Conservation (phyloP, 805 yeast genomes). For the Myxozyma neglecta region DNA sequence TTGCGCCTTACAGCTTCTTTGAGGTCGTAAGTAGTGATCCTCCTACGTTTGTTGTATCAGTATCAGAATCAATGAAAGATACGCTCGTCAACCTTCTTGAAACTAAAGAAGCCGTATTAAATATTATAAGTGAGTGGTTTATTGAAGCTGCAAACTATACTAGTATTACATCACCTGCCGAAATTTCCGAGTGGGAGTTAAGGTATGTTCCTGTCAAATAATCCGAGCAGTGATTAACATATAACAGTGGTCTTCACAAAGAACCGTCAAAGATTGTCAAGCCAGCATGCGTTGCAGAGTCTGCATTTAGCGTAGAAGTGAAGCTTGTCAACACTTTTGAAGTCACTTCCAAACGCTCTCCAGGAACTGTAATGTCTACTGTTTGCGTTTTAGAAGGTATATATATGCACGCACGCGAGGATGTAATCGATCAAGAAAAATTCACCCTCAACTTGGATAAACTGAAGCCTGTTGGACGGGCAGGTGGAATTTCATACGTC, state of each 20-base stretch:
- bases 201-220: background rate
- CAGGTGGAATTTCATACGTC: constrained; percentile 54
- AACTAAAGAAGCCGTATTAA: constrained; percentile 56
- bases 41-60: constrained; percentile 55
- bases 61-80: constrained; percentile 51
- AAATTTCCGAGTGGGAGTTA: constrained; percentile 54
- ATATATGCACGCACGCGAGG: constrained; percentile 58
- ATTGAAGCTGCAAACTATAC: constrained; percentile 61
- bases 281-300: constrained; percentile 60
- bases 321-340: constrained; percentile 49
- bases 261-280: constrained; percentile 52
- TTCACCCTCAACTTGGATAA: constrained; percentile 48
- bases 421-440: constrained; percentile 47
- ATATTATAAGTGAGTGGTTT: constrained; percentile 62
- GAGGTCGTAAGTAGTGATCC: constrained; percentile 53
- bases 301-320: constrained; percentile 58
- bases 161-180: constrained; percentile 50
- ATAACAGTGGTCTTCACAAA: constrained; percentile 46
- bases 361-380: constrained; percentile 42
- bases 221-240: constrained; percentile 28
- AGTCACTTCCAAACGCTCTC: constrained; percentile 42
- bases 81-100: constrained; percentile 51
- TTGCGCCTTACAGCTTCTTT: constrained; percentile 65
- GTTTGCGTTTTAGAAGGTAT: constrained; percentile 55
- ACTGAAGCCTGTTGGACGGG: constrained; percentile 55